Evolutionary conservation across 768 basidiomycete genomes (phyloP).

Genomic region (Fistulinella prunicolor): DNA sequence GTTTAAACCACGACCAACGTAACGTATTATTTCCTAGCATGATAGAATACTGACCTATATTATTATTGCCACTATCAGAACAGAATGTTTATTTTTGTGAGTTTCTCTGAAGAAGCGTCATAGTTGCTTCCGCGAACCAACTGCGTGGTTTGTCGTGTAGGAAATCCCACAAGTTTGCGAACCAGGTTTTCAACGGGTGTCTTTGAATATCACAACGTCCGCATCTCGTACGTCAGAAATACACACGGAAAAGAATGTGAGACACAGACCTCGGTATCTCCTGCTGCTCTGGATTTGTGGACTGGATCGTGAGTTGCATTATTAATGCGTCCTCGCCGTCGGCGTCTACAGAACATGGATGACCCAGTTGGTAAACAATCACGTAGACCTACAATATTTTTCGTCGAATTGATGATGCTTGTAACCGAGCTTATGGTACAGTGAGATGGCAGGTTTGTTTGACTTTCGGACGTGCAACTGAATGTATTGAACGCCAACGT

Average conservation of each 20-base stretch:
- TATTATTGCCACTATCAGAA: no score
- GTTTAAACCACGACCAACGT: no score
- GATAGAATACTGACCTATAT: no score
- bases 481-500: slow-evolving; percentile 15
- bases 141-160: slow-evolving; percentile 12
- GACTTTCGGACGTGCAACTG: slow-evolving; percentile 31
- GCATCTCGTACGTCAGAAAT: not conserved
- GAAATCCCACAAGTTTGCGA: slow-evolving; percentile 10
- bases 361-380: not conserved
- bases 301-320: slow-evolving; percentile 20
- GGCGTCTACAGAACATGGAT: slow-evolving; percentile 15
- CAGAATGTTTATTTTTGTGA: slow-evolving; percentile 11
- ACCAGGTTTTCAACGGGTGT: slow-evolving; percentile 11
- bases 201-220: not conserved
- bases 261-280: slow-evolving; percentile 13
- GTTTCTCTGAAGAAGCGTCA: slow-evolving; percentile 12
- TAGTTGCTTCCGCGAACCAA: slow-evolving; percentile 6
- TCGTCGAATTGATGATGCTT: slow-evolving; percentile 5
- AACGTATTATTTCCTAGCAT: no score
- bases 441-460: slow-evolving; percentile 21
- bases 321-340: slow-evolving; percentile 27
- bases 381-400: slow-evolving; percentile 25
- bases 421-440: slow-evolving; percentile 30
- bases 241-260: not conserved
- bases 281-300: not conserved